Evolutionary conservation across 108 stramenopile species (phyloP).

Genomic region (Poteriospumella lacustris): DNA sequence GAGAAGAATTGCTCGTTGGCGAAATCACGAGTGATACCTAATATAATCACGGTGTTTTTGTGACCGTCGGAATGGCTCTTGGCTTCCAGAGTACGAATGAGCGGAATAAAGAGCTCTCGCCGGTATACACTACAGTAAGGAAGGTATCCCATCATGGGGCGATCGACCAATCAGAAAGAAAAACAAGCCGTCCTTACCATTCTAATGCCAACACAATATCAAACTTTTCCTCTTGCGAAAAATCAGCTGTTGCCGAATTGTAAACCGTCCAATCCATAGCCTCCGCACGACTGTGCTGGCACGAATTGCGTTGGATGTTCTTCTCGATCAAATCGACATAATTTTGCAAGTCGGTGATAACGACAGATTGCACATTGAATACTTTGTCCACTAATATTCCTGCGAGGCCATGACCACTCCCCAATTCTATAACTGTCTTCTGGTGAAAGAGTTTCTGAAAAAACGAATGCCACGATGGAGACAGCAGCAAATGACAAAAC

Average conservation of each 20-base stretch:
- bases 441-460: neutral
- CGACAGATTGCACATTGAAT: neutral
- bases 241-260: no score
- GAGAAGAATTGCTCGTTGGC: neutral
- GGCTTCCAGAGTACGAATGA: neutral
- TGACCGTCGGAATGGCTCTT: neutral
- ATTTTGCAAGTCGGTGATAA: neutral
- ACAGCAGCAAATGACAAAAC: neutral
- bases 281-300: neutral
- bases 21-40: neutral
- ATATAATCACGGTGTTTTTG: neutral
- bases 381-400: neutral
- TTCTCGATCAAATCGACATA: neutral
- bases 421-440: neutral
- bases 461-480: no score
- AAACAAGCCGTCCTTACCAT: neutral
- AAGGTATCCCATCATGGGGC: no score
- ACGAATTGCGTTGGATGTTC: neutral
- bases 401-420: slow-evolving; percentile 3
- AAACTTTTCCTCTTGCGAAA: neutral
- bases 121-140: neutral
- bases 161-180: neutral
- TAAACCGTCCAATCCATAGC: no score
- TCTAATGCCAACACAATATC: slow-evolving; percentile 11
- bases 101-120: neutral